These are phyloP conservation scores for Arabidopsis hybrid DNA, from an alignment of 441 rosid genomes.

Conservation along the genomic window DNA sequence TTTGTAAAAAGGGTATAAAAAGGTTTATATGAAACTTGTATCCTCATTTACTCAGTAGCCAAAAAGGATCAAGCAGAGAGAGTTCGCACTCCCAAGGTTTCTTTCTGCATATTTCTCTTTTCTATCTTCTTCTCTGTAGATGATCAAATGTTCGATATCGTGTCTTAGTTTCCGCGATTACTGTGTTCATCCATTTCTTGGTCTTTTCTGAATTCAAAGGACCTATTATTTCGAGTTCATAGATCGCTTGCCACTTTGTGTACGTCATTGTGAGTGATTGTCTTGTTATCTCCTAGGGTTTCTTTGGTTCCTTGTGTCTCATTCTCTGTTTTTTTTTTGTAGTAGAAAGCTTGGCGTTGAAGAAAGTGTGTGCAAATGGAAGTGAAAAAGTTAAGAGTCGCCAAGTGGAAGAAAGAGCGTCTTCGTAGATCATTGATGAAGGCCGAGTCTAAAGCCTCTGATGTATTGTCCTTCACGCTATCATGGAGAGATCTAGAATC, in stretches of 20 bases:
- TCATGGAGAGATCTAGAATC: not conserved
- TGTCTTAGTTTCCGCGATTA: not conserved
- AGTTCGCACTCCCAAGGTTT: not conserved
- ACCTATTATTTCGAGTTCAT: not conserved
- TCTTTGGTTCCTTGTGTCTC: not conserved
- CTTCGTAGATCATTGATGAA: not conserved
- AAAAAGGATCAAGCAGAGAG: not conserved
- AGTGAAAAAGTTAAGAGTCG: not conserved
- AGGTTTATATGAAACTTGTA: not conserved
- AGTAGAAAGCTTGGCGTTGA: constrained; percentile 11
- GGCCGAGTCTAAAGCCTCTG: constrained; percentile 13
- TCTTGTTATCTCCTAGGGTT: constrained; percentile 9
- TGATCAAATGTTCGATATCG: not conserved
- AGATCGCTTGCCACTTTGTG: not conserved
- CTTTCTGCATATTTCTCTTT: not conserved
- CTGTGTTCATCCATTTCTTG: not conserved
- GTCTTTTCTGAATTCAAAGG: not conserved
- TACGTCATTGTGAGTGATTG: constrained; percentile 3
- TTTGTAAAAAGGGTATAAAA: not conserved
- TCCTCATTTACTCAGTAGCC: not conserved
- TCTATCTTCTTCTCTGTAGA: not conserved
- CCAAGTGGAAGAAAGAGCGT: constrained; percentile 17
- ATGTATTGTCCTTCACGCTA: constrained; percentile 5
- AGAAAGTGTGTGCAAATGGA: constrained; percentile 18
- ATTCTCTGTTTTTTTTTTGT: constrained; percentile 15